Evolutionary conservation across 441 rosid species (phyloP), one percentile per base, ranked within the genome.

Genomic region (Jatropha multifida): DNA sequence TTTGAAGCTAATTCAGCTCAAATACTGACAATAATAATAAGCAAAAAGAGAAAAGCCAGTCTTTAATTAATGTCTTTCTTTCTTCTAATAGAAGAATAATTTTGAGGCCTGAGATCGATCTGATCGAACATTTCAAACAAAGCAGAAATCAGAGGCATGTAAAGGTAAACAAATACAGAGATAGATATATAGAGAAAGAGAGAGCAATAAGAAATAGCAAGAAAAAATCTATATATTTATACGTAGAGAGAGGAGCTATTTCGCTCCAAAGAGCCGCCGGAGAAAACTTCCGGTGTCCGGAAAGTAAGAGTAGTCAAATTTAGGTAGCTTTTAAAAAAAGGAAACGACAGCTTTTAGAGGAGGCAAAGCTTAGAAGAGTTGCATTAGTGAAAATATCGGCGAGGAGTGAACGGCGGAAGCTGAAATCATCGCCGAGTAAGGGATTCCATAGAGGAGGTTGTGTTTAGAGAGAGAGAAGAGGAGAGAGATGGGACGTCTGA

Each of bases 401-500:
- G 78, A 77, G 73, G 37, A 54, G 9, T 54, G 58, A 54, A 4
- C 23, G 23, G 58, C 3, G n/a, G n/a, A 2, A 37, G 46, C 3
- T 26, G 72, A 76, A 54, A 77, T 74, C 84, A 77, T 69, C 87
- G 83, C 49, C 82, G 83, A 68, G 65, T 20, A 54, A 66, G 48
- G 52, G 81, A 66, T 73, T 78, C 69, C 67, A 26, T 59, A 51
- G 27, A 71, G 54, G 26, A 32, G 6, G 23, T 37, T 23, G 56
- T 42, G 2, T 38, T 42, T 18, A 12, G 32, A 23, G 75, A 55
- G 61, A 67, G 65, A 65, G 51, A 40, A 63, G 73, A 68, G 66
- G 63, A 18, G 40, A 67, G 73, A 78, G 84, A 84, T 27, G 86
- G 77, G 85, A 83, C 86, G 80, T 80, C 75, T 75, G 87, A 84